phyloP scores from a whole-genome alignment of 2,329 filamentous ascomycete genomes.

The Colletotrichum magnum region DNA sequence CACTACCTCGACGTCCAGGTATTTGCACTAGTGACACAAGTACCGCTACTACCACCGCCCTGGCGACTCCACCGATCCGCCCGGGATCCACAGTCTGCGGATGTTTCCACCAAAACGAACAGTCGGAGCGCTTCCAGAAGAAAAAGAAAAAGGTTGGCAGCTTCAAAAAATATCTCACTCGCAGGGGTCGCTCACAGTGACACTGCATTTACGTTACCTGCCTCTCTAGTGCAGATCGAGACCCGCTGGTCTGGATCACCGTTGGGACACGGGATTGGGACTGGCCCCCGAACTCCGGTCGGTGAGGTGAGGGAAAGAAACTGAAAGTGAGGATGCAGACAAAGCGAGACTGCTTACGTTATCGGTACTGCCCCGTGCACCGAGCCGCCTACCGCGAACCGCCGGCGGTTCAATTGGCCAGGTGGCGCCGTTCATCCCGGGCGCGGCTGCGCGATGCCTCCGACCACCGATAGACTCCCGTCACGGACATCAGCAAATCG shows the following conservation, averaged over 20 bases:
- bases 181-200: neutral
- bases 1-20: too few relatives aligned
- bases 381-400: neutral
- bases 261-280: neutral
- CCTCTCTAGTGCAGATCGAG: constrained; percentile 4
- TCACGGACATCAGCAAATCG: too few relatives aligned
- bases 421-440: constrained; percentile 22
- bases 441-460: constrained; percentile 6
- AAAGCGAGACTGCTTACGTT: neutral
- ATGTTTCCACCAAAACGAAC: constrained; percentile 15
- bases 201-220: neutral
- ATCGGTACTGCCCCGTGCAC: neutral
- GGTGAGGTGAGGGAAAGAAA: neutral
- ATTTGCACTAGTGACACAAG: too few relatives aligned
- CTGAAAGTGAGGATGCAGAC: neutral
- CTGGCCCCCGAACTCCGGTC: constrained; percentile 28
- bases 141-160: constrained; percentile 14
- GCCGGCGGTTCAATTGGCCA: constrained; percentile 4
- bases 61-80: neutral
- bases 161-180: constrained; percentile 3
- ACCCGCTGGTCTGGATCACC: neutral
- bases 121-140: constrained; percentile 25
- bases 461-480: constrained; percentile 13
- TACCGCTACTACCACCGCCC: neutral
- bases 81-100: constrained; percentile 17